These are phyloP conservation scores for Candida odintsovae DNA, from an alignment of 805 yeast genomes.

Conservation along the genomic window DNA sequence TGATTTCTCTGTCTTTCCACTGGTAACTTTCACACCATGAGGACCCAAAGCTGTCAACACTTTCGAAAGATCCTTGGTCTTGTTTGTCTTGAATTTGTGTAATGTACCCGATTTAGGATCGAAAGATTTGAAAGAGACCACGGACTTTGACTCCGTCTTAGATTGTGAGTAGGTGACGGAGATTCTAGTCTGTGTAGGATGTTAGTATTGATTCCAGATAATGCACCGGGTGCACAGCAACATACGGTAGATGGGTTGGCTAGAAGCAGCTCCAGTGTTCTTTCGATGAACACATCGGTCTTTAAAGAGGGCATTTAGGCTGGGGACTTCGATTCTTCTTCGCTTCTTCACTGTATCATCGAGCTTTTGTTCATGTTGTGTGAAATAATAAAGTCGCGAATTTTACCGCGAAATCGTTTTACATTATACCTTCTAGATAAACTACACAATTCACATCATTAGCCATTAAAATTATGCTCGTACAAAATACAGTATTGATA, in stretches of 20 bases:
- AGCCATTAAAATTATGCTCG: not conserved
- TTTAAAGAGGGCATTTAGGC: constrained; percentile 14
- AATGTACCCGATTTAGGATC: constrained; percentile 64
- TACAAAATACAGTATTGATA: not conserved
- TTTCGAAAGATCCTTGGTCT: constrained; percentile 65
- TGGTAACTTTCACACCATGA: constrained; percentile 34
- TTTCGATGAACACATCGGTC: constrained; percentile 20
- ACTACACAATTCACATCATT: not conserved
- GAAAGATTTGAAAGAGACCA: constrained; percentile 47
- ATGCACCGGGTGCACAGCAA: too few species aligned
- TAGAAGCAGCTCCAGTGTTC: constrained; percentile 16
- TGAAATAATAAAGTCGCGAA: too few species aligned
- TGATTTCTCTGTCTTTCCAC: constrained; percentile 1
- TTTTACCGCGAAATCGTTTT: not conserved
- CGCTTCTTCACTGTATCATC: too few species aligned
- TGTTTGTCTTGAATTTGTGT: constrained; percentile 49
- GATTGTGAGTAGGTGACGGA: constrained; percentile 19
- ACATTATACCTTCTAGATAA: too few species aligned
- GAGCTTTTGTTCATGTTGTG: too few species aligned
- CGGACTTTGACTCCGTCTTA: constrained; percentile 8
- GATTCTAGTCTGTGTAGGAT: constrained; percentile 13
- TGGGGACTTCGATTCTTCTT: not conserved
- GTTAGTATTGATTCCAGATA: constrained; percentile 3
- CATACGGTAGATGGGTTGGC: constrained; percentile 19
- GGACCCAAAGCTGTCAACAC: constrained; percentile 72